Evolutionary conservation across 306 rosid species (phyloP), one percentile per base, ranked within the genome.

Genomic region (Vigna radiata): DNA sequence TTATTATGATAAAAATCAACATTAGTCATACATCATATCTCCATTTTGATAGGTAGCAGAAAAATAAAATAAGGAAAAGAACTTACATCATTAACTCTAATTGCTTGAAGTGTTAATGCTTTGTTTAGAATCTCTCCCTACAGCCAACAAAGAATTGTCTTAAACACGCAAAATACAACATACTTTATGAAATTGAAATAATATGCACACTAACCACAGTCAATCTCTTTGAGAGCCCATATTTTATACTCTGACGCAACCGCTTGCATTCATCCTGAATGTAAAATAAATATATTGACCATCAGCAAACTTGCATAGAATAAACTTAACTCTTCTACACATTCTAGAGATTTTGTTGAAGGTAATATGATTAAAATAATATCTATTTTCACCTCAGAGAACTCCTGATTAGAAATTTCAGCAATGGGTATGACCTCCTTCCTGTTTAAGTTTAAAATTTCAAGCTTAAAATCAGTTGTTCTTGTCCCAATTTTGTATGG

Each of bases 191-290:
- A 83, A 63, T 52, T 72, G 72, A 62, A 72, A 73, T 73, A 23
- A 77, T 64, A 62, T 48, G 60, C 58, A 79, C 83, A 85, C 97
- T 86, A 86, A 95, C 99, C 90, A 95, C 93, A 29, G 91, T 89
- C 78, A 89, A 85, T 68, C 85, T 87, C 83, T 88, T 89, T 81
- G 86, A 85, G 63, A 95, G 90, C 70, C 99, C 98, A 82, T 82
- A 88, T 77, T 80, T 86, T 79, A 92, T 88, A 74, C 97, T 90
- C 84, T 85, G 91, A 25, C 88, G 89, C 77, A 95, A 83, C 10
- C 89, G 90, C 81, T 84, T 84, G 84, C 99, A 92, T 82, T 95
- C 99, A 77, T 91, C 97, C 99, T 95, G 88, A 46, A 77, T 55
- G 81, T 27, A 79, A 19, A 72, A 72, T 27, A 36, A 74, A 81